Percentiles rank a stretch among this genome's conserved stretches.
Evolutionary conservation across 257 asterid genomes (phyloP).

Genomic region (Solanum appendiculatum): DNA sequence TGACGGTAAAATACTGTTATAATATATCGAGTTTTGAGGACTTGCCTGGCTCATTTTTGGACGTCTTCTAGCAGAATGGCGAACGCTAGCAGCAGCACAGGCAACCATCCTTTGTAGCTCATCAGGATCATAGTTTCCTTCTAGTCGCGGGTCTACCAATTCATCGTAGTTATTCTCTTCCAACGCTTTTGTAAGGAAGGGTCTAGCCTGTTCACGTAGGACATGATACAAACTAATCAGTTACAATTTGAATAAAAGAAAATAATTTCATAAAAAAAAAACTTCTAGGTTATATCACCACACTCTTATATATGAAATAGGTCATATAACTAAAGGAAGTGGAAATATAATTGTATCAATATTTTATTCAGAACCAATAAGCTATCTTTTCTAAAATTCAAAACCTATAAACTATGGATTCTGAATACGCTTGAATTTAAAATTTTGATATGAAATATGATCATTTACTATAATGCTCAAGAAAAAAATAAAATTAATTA

Average conservation of each 20-base stretch:
- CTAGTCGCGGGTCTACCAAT: conserved; percentile 58
- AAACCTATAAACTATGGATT: no score
- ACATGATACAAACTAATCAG: neutral
- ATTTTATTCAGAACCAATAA: no score
- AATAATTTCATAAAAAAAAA: neutral
- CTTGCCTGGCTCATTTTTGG: conserved; percentile 87
- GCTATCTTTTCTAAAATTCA: neutral
- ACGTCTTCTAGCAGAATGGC: conserved; percentile 85
- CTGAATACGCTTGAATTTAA: no score
- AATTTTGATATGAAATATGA: no score
- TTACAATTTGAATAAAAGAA: neutral
- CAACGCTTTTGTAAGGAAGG: conserved; percentile 43
- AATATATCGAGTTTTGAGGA: neutral
- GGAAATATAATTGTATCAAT: no score
- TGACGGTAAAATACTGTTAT: neutral
- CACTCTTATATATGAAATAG: no score
- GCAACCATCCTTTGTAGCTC: conserved; percentile 60
- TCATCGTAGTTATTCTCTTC: conserved; percentile 43
- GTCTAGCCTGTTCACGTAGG: conserved; percentile 48
- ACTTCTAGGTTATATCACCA: no score
- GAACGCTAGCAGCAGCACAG: conserved; percentile 70
- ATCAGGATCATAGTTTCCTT: conserved; percentile 25
- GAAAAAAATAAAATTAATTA: neutral
- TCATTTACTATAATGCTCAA: no score
- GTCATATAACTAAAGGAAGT: no score